Percentiles rank a stretch among this genome's conserved stretches.
Evolutionary conservation across 805 yeast genomes (phyloP).

Genomic region (Candida silvatica): DNA sequence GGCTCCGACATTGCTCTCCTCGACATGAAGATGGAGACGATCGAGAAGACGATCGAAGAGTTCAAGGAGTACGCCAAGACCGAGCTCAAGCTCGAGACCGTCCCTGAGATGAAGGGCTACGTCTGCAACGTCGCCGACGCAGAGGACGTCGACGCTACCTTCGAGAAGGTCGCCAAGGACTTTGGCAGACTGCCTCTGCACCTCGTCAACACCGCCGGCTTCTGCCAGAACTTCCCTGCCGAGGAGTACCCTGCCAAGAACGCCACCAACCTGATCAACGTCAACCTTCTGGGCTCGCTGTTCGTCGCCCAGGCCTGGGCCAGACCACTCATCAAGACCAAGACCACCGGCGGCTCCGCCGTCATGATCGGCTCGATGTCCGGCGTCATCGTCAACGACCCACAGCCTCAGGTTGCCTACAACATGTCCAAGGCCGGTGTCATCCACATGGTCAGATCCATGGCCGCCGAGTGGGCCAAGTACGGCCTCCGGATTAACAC

Average conservation of each 20-base stretch:
- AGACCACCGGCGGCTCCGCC: conserved; percentile 47
- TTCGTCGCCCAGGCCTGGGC: conserved; percentile 72
- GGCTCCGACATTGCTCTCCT: conserved; percentile 72
- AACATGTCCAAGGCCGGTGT: conserved; percentile 86
- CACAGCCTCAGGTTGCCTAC: conserved; percentile 74
- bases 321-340: conserved; percentile 49
- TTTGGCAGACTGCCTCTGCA: conserved; percentile 57
- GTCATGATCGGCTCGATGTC: conserved; percentile 75
- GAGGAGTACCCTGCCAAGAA: conserved; percentile 65
- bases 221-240: conserved; percentile 74
- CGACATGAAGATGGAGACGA: conserved; percentile 56
- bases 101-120: conserved; percentile 49
- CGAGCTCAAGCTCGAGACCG: conserved; percentile 16
- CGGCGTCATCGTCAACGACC: conserved; percentile 68
- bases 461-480: conserved; percentile 79
- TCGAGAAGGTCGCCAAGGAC: conserved; percentile 44
- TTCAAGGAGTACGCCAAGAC: conserved; percentile 23
- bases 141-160: conserved; percentile 45
- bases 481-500: conserved; percentile 71
- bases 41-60: conserved; percentile 45
- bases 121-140: conserved; percentile 68
- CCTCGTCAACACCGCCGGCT: conserved; percentile 76
- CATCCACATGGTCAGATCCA: conserved; percentile 65
- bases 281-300: conserved; percentile 66
- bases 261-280: conserved; percentile 61